A percentile compares a stretch with the other conserved stretches of the same genome.
These are phyloP conservation scores for Neobulgaria alba DNA, from an alignment of 2,329 filamentous ascomycete genomes.

Conservation along the genomic window DNA sequence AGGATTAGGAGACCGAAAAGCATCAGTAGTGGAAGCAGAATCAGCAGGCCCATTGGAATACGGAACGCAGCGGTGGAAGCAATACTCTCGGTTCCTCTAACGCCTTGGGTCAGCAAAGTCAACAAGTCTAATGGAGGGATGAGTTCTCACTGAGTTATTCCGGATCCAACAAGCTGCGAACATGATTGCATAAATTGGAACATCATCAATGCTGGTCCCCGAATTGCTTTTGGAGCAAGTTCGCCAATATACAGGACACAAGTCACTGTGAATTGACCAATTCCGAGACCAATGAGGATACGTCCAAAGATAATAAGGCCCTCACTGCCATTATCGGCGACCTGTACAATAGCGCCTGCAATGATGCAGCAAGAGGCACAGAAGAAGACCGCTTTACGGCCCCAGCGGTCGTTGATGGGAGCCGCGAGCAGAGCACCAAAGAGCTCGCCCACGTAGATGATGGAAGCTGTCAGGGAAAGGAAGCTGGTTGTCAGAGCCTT, in stretches of 20 bases:
- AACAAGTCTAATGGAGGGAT: background rate
- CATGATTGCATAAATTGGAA: slow-evolving; percentile 33
- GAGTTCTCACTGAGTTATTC: slow-evolving; percentile 22
- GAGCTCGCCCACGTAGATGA: slow-evolving; percentile 34
- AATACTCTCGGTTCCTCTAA: slow-evolving; percentile 22
- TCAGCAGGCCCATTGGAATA: slow-evolving; percentile 26
- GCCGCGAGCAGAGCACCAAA: slow-evolving; percentile 30
- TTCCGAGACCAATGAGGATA: slow-evolving; percentile 21
- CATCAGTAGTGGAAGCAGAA: slow-evolving; percentile 21
- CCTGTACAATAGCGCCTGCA: slow-evolving; percentile 16
- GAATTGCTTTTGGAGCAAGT: slow-evolving; percentile 28
- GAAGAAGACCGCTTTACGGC: slow-evolving; percentile 29
- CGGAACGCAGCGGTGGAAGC: slow-evolving; percentile 25
- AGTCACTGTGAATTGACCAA: slow-evolving; percentile 31
- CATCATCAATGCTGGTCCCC: slow-evolving; percentile 32
- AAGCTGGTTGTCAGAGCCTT: slow-evolving; percentile 12
- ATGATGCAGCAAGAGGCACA: slow-evolving; percentile 25
- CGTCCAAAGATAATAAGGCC: slow-evolving; percentile 13
- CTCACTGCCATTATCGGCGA: slow-evolving; percentile 5
- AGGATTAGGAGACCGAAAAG: slow-evolving; percentile 20
- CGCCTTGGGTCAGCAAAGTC: background rate
- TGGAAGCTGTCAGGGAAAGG: slow-evolving; percentile 31
- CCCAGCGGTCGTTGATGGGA: slow-evolving; percentile 31
- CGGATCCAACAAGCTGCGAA: slow-evolving; percentile 32
- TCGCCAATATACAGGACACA: slow-evolving; percentile 32